Evolutionary conservation across 108 stramenopile species (phyloP), one percentile per base, ranked within the genome.

Genomic region (Nitzschia palea): DNA sequence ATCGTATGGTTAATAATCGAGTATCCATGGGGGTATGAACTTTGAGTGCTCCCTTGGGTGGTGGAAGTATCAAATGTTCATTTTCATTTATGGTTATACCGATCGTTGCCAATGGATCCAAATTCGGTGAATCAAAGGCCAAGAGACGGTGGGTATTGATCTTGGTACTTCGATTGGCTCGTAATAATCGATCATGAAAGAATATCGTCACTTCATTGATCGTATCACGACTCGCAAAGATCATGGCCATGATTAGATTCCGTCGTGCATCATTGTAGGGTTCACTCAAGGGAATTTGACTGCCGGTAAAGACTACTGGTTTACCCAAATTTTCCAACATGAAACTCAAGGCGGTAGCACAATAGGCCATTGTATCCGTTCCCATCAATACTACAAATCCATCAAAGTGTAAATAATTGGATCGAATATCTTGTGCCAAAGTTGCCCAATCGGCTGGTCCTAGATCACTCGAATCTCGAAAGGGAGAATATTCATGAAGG

Each of bases 311-410:
- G 0, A 97, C 74, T 10, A 99, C 97, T 4, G 99, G 90, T 70
- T 99, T 99, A 15, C 91, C 88, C 31, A 99, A 80, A 83, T 98
- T 97, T 71, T 99, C 95, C 28, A 99, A 74, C 96, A 99, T 97
- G 83, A 98, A 99, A 33, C 84, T 80, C 29, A 98, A 75, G 3
- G 98, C 97, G 17, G 92, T 84, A 0, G 97, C 91, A 15, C 87
- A 63, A 78, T 98, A 99, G 22, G 97, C 67, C 97, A 99, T 97
- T 0, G 99, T 99, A 80, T 99, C 99, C 0, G 97, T 99, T 27
- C 98, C 98, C 75, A 78, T 92, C 32, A 97, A 57, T 8, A 99
- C 90, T 12, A 99, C 97, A 56, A 99, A 99, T 8, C 97, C 97
- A 76, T 96, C 95, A 74, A 95, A 96, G 62, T 93, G 64, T 29